Conservation (phyloP, 768 basidiomycete species). For the Lactifluus rugatus region DNA sequence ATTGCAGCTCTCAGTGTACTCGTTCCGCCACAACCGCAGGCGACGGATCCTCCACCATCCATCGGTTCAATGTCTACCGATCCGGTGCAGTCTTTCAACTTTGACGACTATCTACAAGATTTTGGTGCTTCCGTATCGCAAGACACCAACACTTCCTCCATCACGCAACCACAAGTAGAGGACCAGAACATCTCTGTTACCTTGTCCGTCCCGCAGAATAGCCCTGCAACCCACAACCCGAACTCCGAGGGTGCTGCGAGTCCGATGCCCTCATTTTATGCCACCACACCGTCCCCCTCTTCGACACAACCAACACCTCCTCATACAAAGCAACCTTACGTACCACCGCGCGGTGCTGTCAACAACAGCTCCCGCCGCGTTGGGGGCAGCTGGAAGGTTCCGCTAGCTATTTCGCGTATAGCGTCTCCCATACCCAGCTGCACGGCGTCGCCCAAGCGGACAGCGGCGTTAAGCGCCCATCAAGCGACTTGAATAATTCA, state of each 20-base stretch:
- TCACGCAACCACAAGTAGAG: background rate
- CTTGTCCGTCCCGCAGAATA: no score
- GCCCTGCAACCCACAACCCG: background rate
- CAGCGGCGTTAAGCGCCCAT: background rate
- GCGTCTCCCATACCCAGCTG: constrained; percentile 2
- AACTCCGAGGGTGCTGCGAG: background rate
- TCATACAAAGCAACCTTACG: background rate
- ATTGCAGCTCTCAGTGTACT: background rate
- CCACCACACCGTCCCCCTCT: background rate
- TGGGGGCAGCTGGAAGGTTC: constrained; percentile 15
- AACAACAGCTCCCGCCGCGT: constrained; percentile 8
- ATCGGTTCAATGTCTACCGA: background rate
- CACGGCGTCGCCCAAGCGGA: constrained; percentile 1
- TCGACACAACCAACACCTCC: background rate
- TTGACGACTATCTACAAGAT: constrained; percentile 11
- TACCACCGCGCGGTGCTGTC: constrained; percentile 8
- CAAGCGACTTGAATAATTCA: background rate
- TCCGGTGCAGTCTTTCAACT: background rate
- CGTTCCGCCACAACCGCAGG: background rate
- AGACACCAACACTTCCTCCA: background rate
- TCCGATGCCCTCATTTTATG: constrained; percentile 2
- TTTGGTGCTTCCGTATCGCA: background rate
- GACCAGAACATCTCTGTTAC: no score
- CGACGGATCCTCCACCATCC: background rate
- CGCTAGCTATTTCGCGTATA: background rate